Evolutionary conservation across 805 yeast genomes (phyloP), one percentile per base, ranked within the genome.

Genomic region (Cyberlindnera meyerae): DNA sequence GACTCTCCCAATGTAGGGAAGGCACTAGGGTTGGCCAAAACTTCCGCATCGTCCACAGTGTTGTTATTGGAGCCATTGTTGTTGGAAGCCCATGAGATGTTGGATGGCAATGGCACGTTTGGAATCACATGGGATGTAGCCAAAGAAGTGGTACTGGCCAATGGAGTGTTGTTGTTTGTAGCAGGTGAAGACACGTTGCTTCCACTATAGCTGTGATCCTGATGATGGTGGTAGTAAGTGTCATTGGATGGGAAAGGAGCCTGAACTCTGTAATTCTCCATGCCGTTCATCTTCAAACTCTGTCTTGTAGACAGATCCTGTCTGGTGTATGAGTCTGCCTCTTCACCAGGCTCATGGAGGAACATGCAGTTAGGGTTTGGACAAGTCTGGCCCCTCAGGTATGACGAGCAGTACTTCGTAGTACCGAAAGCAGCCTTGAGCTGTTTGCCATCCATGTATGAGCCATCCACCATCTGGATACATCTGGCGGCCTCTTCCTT

Each of bases 331-430:
- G 95, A 83, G 54, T 93, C 98, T 2, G 97, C 97, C 61, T 93
- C 98, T 67, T 93, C 99, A 41, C 99, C 98, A 6, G 98, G 98
- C 62, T 93, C 98, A 60, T 93, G 99, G 53, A 93, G 71, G 55
- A 93, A 93, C 98, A 93, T 93, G 71, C 99, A 93, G 56, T 88
- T 87, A 44, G 97, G 97, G 62, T 93, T 93, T 42, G 96, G 98
- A 65, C 99, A 93, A 8, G 93, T 82, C 58, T 86, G 94, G 25
- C 96, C 97, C 49, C 97, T 74, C 46, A 93, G 66, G 57, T 93
- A 93, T 4, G 95, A 82, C n/a, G 96, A 86, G 61, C 99, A 93
- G 66, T 93, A 93, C 62, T 93, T 93, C 11, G 99, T 93, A 5
- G 98, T 93, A 57, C 99, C 99, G 60, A 89, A 95, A 0, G 97